Evolutionary conservation across 2,329 filamentous ascomycete genomes (phyloP).

Genomic region (Colletotrichum cordylinicola): DNA sequence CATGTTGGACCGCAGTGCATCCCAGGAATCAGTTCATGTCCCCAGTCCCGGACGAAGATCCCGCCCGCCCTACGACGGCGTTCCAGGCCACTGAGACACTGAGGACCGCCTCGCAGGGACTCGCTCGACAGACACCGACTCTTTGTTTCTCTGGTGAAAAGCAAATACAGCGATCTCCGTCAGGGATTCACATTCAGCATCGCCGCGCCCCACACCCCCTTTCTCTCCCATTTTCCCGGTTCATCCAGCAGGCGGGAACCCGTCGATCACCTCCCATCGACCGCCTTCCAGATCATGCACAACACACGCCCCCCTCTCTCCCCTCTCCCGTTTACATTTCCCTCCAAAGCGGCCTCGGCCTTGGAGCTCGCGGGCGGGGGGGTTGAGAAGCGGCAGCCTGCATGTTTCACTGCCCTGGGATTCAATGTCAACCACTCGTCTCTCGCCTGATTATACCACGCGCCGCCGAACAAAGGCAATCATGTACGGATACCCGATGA

Average conservation of each 20-base stretch:
- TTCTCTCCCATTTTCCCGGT: background rate
- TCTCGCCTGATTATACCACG: background rate
- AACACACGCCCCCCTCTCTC: background rate
- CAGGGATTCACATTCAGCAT: background rate
- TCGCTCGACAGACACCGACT: background rate
- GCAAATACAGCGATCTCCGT: constrained; percentile 1
- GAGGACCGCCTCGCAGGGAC: background rate
- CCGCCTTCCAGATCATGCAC: background rate
- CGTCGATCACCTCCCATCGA: background rate
- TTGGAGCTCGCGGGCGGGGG: background rate
- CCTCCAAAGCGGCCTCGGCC: background rate
- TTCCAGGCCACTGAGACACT: background rate
- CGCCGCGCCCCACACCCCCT: background rate
- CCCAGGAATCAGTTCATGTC: background rate
- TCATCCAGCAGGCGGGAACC: background rate
- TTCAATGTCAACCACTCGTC: background rate
- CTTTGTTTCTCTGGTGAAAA: background rate
- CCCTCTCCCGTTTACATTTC: background rate
- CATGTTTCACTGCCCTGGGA: background rate
- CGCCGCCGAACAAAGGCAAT: background rate
- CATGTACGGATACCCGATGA: background rate
- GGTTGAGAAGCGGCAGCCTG: background rate
- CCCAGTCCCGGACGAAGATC: constrained; percentile 2
- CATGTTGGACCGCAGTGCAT: background rate
- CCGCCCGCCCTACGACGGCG: background rate